These are phyloP conservation scores for Candida adriatica DNA, from an alignment of 805 yeast genomes.

Conservation along the genomic window DNA sequence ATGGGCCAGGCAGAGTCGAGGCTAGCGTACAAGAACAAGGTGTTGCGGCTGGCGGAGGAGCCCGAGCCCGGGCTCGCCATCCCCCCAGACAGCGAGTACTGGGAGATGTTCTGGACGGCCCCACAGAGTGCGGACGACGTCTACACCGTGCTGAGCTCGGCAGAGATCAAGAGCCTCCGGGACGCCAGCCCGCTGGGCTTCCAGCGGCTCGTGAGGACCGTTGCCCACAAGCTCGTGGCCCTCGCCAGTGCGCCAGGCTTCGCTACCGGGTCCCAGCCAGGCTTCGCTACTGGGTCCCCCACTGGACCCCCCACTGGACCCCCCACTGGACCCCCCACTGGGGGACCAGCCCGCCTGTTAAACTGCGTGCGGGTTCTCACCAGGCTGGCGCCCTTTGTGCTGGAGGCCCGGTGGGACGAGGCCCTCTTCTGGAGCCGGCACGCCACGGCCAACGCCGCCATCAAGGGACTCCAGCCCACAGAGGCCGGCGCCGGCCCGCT, in stretches of 20 bases:
- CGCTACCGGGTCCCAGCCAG: no score
- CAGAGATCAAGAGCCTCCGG: conserved; percentile 54
- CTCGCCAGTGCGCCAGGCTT: conserved; percentile 20
- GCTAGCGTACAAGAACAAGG: conserved; percentile 50
- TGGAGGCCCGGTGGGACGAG: conserved; percentile 14
- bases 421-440: conserved; percentile 14
- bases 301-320: conserved; percentile 4
- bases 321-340: conserved; percentile 13
- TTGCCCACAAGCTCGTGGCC: conserved; percentile 26
- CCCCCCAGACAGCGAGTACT: conserved; percentile 30
- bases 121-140: conserved; percentile 52
- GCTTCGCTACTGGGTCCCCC: conserved; percentile 15
- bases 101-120: conserved; percentile 41
- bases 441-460: conserved; percentile 13
- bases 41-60: conserved; percentile 48
- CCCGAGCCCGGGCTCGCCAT: conserved; percentile 18
- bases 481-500: conserved; percentile 19
- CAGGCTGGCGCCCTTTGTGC: conserved; percentile 23
- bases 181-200: conserved; percentile 54
- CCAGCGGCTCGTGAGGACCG: conserved; percentile 39
- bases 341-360: no score
- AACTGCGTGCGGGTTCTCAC: no score
- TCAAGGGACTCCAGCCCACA: conserved; percentile 14
- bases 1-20: conserved; percentile 80
- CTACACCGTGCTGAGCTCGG: conserved; percentile 45